Conservation (phyloP, 2,329 filamentous ascomycete species). For the Aspergillus sp. region DNA sequence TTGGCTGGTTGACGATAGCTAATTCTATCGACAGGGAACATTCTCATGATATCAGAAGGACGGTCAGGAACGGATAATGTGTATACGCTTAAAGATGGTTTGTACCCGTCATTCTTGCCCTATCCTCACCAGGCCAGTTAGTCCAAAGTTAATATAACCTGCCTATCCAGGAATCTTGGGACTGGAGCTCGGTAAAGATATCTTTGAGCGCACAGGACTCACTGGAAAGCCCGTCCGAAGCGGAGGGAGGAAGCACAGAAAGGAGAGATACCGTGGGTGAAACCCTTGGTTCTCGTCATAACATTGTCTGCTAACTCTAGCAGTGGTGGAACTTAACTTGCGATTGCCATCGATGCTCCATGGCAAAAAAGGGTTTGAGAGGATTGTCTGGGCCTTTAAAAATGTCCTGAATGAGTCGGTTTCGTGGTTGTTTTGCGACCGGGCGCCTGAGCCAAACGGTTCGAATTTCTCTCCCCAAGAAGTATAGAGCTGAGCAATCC, state of each 20-base stretch:
- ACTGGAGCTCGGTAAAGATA: slow-evolving; percentile 70
- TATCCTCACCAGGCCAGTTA: background rate
- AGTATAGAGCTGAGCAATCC: background rate
- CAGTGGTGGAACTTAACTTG: slow-evolving; percentile 71
- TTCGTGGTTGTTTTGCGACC: slow-evolving; percentile 71
- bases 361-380: slow-evolving; percentile 74
- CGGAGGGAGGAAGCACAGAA: slow-evolving; percentile 54
- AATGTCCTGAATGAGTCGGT: slow-evolving; percentile 62
- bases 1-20: background rate
- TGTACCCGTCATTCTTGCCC: slow-evolving; percentile 3
- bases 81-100: slow-evolving; percentile 63
- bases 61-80: slow-evolving; percentile 60
- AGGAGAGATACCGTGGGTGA: slow-evolving; percentile 63
- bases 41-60: slow-evolving; percentile 78
- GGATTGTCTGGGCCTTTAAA: slow-evolving; percentile 67
- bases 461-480: slow-evolving; percentile 10
- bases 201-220: slow-evolving; percentile 75
- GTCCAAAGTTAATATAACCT: slow-evolving; percentile 2
- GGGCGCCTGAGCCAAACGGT: slow-evolving; percentile 22
- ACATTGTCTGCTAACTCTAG: slow-evolving; percentile 8
- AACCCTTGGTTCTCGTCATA: background rate
- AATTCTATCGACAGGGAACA: slow-evolving; percentile 49
- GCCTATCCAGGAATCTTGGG: slow-evolving; percentile 53
- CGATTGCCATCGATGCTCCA: slow-evolving; percentile 66
- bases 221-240: slow-evolving; percentile 58